phyloP scores from a whole-genome alignment of 768 basidiomycete genomes.

The Phanerochaete carnosa region DNA sequence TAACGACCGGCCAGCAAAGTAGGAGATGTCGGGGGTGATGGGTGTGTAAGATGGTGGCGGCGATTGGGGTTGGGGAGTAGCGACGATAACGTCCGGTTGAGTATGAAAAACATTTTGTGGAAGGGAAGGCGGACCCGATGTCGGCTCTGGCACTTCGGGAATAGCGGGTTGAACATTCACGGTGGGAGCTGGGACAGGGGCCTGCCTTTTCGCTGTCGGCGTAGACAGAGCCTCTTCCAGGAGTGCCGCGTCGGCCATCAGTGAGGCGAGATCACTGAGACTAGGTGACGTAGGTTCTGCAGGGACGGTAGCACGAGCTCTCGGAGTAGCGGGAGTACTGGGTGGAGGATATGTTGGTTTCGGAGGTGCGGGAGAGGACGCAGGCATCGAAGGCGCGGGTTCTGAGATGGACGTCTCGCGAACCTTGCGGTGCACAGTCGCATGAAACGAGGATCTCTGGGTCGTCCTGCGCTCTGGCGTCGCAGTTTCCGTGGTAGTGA shows the following conservation, averaged over 20 bases:
- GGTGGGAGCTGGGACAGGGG: constrained; percentile 9
- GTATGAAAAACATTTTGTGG: background rate
- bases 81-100: background rate
- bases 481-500: constrained; percentile 14
- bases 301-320: background rate
- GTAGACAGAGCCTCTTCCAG: constrained; percentile 24
- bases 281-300: constrained; percentile 17
- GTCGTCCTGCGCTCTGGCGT: constrained; percentile 18
- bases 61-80: background rate
- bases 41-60: background rate
- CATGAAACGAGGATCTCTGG: constrained; percentile 24
- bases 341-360: constrained; percentile 2
- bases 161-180: constrained; percentile 6
- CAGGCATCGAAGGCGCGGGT: background rate
- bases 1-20: background rate
- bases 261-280: constrained; percentile 22
- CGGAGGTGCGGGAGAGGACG: constrained; percentile 20
- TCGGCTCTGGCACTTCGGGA: background rate
- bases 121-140: background rate
- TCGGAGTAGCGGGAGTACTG: background rate
- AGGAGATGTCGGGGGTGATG: background rate
- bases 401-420: constrained; percentile 11
- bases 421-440: constrained; percentile 30
- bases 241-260: constrained; percentile 22
- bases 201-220: constrained; percentile 13